phyloP scores from a whole-genome alignment of 805 yeast genomes.

The Cyberlindnera maclurae region DNA sequence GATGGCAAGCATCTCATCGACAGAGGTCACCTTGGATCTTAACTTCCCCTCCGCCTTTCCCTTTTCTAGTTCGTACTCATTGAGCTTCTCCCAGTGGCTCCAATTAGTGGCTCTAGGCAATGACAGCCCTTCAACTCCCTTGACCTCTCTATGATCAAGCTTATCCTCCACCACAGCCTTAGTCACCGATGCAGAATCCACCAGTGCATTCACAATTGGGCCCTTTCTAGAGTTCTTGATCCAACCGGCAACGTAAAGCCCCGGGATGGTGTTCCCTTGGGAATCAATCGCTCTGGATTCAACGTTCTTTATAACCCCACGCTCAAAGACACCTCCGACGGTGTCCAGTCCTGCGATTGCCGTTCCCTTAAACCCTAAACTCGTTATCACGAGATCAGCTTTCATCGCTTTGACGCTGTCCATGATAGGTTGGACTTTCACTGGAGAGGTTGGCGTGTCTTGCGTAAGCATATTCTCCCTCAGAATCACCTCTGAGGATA shows the following conservation, averaged over 20 bases:
- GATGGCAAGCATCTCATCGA: conserved; percentile 42
- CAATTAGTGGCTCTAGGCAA: conserved; percentile 41
- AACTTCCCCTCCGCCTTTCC: conserved; percentile 47
- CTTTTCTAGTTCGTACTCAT: conserved; percentile 40
- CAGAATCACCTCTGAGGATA: conserved; percentile 38
- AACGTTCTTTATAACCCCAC: conserved; percentile 39
- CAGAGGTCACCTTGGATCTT: conserved; percentile 48
- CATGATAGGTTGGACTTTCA: conserved; percentile 21
- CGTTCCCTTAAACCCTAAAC: conserved; percentile 76
- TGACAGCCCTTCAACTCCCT: conserved; percentile 19
- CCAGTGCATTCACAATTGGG: conserved; percentile 85
- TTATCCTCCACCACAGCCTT: conserved; percentile 52
- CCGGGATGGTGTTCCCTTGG: conserved; percentile 25
- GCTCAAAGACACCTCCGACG: conserved; percentile 42
- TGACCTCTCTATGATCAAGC: background rate
- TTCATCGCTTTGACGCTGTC: conserved; percentile 25
- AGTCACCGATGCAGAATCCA: conserved; percentile 73
- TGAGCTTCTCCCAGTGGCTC: conserved; percentile 60
- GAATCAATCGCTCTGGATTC: conserved; percentile 36
- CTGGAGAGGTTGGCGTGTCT: conserved; percentile 25
- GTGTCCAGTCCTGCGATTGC: conserved; percentile 49
- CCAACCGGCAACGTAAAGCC: conserved; percentile 88
- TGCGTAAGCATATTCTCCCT: conserved; percentile 37
- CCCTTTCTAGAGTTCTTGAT: conserved; percentile 81
- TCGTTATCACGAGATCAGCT: conserved; percentile 65